These are phyloP conservation scores for Ogataea thermomethanolica DNA, from an alignment of 805 yeast genomes.

Conservation along the genomic window DNA sequence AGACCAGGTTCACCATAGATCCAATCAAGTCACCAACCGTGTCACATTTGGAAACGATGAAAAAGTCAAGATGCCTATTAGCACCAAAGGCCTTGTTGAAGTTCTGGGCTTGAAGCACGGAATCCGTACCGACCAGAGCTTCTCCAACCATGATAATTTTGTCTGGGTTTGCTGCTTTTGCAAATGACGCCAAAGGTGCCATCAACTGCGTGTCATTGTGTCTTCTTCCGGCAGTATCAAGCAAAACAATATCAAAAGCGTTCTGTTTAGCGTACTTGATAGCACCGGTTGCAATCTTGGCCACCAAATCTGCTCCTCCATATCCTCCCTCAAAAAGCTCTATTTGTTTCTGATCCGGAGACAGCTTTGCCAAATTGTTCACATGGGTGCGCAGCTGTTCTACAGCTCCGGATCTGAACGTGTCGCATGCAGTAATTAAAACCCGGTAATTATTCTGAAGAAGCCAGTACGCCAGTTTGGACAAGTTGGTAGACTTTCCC, in stretches of 20 bases:
- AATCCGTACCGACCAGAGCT: constrained; percentile 95
- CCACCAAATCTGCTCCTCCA: constrained; percentile 93
- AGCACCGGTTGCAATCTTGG: constrained; percentile 88
- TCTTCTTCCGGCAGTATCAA: constrained; percentile 97
- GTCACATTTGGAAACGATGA: constrained; percentile 90
- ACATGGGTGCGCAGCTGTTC: constrained; percentile 95
- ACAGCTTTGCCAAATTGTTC: constrained; percentile 68
- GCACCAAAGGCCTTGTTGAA: constrained; percentile 93
- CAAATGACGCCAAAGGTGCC: constrained; percentile 95
- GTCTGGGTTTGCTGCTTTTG: constrained; percentile 92
- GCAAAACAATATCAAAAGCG: constrained; percentile 76
- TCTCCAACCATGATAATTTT: constrained; percentile 98
- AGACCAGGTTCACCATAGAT: constrained; percentile 95
- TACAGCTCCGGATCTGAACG: constrained; percentile 98
- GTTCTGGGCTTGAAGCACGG: constrained; percentile 91
- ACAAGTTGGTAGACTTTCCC: constrained; percentile 93
- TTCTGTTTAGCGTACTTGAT: constrained; percentile 71
- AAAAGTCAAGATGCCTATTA: constrained; percentile 76
- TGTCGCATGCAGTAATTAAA: constrained; percentile 93
- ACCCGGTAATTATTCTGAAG: constrained; percentile 84
- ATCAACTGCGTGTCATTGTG: constrained; percentile 91
- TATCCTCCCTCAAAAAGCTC: constrained; percentile 93
- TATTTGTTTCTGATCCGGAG: constrained; percentile 44
- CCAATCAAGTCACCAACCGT: constrained; percentile 97
- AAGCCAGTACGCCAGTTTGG: constrained; percentile 93